Evolutionary conservation across 768 basidiomycete genomes (phyloP).

Genomic region (Lyophyllum shimeji): DNA sequence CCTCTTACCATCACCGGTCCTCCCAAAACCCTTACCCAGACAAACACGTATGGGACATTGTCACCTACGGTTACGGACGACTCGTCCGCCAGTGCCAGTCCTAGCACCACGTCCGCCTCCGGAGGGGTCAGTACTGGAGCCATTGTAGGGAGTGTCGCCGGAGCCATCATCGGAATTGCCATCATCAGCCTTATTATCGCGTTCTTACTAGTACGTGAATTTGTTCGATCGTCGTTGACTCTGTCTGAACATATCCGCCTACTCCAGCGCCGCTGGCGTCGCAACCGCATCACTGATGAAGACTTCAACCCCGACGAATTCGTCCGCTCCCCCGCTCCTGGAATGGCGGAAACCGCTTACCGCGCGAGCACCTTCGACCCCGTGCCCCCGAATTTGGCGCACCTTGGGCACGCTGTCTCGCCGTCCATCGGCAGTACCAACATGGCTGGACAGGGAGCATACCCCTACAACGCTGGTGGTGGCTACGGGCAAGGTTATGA

Average conservation of each 20-base stretch:
- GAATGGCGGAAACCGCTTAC: constrained; percentile 21
- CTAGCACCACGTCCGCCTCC: constrained; percentile 13
- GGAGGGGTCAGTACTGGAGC: constrained; percentile 36
- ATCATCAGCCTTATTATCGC: constrained; percentile 36
- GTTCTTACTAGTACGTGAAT: constrained; percentile 37
- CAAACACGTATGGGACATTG: constrained; percentile 20
- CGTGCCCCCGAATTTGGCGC: constrained; percentile 25
- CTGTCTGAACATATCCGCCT: constrained; percentile 2
- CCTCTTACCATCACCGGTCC: constrained; percentile 13
- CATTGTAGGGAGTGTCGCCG: constrained; percentile 38
- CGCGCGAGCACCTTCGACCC: constrained; percentile 25
- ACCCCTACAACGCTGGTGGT: constrained; percentile 9
- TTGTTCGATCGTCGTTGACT: not conserved
- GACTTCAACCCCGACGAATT: constrained; percentile 35
- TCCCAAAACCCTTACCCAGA: constrained; percentile 15
- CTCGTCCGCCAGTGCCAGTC: constrained; percentile 17
- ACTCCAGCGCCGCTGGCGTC: constrained; percentile 35
- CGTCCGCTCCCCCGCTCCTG: constrained; percentile 20
- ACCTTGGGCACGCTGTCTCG: constrained; percentile 24
- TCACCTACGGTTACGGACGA: constrained; percentile 15
- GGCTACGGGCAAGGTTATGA: constrained; percentile 32
- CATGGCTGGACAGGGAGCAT: constrained; percentile 41
- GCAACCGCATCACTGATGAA: constrained; percentile 29
- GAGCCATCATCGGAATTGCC: constrained; percentile 37
- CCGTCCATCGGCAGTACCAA: constrained; percentile 31